Evolutionary conservation across 2,329 filamentous ascomycete genomes (phyloP).

Genomic region (Talaromyces sp.): DNA sequence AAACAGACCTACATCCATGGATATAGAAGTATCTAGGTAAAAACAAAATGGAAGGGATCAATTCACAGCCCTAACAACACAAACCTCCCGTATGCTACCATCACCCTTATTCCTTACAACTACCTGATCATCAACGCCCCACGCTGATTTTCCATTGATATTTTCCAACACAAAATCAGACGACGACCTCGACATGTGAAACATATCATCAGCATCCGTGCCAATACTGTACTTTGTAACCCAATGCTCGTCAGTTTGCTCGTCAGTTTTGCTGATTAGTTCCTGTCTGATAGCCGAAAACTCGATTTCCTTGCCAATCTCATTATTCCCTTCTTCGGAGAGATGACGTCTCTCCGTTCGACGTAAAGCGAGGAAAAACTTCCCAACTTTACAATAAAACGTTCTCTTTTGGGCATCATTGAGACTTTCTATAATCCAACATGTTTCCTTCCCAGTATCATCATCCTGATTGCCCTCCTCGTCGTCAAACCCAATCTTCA

Average conservation of each 20-base stretch:
- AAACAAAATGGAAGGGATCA: neutral
- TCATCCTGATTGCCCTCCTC: too few species aligned
- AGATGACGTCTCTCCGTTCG: neutral
- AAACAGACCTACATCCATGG: neutral
- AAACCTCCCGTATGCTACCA: neutral
- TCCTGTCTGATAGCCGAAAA: neutral
- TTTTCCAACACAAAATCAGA: neutral
- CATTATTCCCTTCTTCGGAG: neutral
- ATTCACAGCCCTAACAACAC: neutral
- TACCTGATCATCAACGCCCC: neutral
- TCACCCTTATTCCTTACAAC: neutral
- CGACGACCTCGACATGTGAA: neutral
- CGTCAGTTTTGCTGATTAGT: neutral
- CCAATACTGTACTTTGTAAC: neutral
- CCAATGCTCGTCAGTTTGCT: neutral
- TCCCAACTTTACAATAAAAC: neutral
- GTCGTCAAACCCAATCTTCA: constrained; percentile 12
- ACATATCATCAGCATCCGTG: constrained; percentile 2
- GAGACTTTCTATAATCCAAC: neutral
- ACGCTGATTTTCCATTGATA: neutral
- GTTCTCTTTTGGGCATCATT: neutral
- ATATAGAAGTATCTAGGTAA: neutral
- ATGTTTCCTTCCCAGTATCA: neutral
- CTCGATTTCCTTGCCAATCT: neutral
- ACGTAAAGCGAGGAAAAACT: neutral